phyloP scores from a whole-genome alignment of 345 rosid species.

The Brassica nigra region DNA sequence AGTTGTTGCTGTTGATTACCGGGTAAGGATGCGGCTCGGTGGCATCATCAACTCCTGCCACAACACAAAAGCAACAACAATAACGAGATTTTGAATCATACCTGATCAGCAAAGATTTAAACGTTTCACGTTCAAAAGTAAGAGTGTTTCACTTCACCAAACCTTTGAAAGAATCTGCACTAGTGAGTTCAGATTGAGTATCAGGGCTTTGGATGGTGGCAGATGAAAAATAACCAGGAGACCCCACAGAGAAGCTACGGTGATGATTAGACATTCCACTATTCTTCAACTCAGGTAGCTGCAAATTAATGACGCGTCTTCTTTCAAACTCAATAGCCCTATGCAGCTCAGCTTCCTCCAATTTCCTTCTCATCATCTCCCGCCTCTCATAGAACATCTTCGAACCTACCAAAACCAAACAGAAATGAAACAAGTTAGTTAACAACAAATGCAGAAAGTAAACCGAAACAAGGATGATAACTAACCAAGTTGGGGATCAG shows the following conservation, averaged over 20 bases:
- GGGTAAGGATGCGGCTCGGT: constrained; percentile 42
- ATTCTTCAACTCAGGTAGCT: constrained; percentile 73
- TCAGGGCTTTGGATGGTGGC: constrained; percentile 40
- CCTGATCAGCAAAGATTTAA: background rate
- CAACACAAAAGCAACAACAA: constrained; percentile 16
- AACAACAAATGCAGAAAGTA: constrained; percentile 10
- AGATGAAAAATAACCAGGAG: constrained; percentile 48
- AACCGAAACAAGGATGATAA: constrained; percentile 5
- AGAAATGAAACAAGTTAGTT: background rate
- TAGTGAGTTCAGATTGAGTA: constrained; percentile 42
- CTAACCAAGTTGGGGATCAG: constrained; percentile 69
- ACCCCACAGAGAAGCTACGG: constrained; percentile 70
- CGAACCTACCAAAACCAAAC: constrained; percentile 48
- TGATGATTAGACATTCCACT: constrained; percentile 54
- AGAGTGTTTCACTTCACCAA: constrained; percentile 13
- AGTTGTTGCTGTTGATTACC: constrained; percentile 23
- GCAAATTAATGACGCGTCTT: constrained; percentile 73
- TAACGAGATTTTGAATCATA: background rate
- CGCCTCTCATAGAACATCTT: constrained; percentile 55
- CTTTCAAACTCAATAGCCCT: constrained; percentile 93
- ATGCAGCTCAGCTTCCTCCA: constrained; percentile 57
- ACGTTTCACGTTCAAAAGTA: background rate
- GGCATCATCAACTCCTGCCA: constrained; percentile 38
- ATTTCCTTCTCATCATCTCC: constrained; percentile 73
- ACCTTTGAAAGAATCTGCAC: constrained; percentile 56